Base-by-base conservation (phyloP, 2,329 filamentous ascomycete genomes). In the Chaetomiaceae sp. region DNA sequence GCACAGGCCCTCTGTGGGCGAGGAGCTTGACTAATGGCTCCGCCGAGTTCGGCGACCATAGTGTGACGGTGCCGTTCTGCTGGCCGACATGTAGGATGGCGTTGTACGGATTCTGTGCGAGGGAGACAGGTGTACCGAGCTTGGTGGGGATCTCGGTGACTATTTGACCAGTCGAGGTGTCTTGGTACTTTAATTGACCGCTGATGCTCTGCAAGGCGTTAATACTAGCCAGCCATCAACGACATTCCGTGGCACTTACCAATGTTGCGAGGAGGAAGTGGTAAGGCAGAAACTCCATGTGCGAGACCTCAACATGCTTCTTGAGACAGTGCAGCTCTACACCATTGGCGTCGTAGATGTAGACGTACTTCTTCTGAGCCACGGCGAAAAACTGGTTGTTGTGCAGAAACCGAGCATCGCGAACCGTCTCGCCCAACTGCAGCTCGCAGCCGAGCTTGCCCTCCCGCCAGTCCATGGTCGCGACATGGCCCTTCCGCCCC, bases 221-320 rank as follows among this genome's bases (percentile, higher is more conserved):
- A 63, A 63, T 36, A 57, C 48, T 15, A 2, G 1, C 2, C 20
- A 8, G 2, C 14, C 12, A 12, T 10, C 12, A 20, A 6, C 6
- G 11, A 10, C 19, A 35, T 7, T 11, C 17, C 9, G 27, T 12
- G n/a, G 17, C 15, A 75, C 82, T 72, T 67, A 86, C 84, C 59
- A 91, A 78, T 15, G 89, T 95, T 15, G 87, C 86, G 39, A 98
- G 75, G 34, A 98, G 79, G 65, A 95, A 98, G 65, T 98, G 93
- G 63, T 96, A 97, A 1, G 91, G 91, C 12, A 97, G 72, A 62
- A 96, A 98, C 66, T 97, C 88, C 76, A 98, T 88, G 65, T 94
- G 84, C 11, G 86, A 85, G 12, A 94, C 87, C 65, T 98, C 93
- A 51, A 87, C 79, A 63, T 95, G 91, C 65, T 93, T 93, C 66